A percentile compares a stretch with the other conserved stretches of the same genome.
These are phyloP conservation scores for Fraxinus excelsior DNA, from an alignment of 257 asterid genomes.

Conservation along the genomic window DNA sequence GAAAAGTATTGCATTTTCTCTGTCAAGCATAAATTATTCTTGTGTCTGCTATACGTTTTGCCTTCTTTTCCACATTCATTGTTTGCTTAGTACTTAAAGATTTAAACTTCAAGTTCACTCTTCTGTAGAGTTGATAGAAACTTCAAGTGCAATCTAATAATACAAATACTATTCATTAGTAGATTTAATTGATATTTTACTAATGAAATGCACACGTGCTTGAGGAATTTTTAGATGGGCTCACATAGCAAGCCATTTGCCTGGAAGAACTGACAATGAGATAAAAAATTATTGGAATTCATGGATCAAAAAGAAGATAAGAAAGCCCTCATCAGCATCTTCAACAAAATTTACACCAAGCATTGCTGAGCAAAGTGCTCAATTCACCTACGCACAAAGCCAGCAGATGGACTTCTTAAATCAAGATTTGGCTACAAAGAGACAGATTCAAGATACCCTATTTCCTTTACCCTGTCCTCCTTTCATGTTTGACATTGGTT, in stretches of 20 bases:
- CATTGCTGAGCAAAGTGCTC: constrained; percentile 30
- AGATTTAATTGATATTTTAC: constrained; percentile 6
- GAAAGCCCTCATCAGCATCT: constrained; percentile 44
- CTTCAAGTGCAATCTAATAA: background rate
- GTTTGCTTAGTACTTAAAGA: background rate
- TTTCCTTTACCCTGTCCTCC: constrained; percentile 50
- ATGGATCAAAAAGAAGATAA: constrained; percentile 83
- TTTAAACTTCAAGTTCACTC: constrained; percentile 7
- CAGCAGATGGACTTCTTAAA: constrained; percentile 40
- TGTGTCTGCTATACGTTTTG: constrained; percentile 20
- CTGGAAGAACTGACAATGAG: constrained; percentile 94
- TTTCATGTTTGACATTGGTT: constrained; percentile 58
- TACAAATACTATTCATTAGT: background rate
- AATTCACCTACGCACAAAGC: constrained; percentile 34
- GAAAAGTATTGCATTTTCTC: constrained; percentile 7
- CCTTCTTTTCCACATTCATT: constrained; percentile 23
- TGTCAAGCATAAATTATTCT: constrained; percentile 22
- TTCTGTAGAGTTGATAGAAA: background rate
- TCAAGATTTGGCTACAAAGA: constrained; percentile 44
- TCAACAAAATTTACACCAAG: constrained; percentile 25
- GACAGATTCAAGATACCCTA: constrained; percentile 39
- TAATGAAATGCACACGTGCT: background rate
- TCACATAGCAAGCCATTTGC: constrained; percentile 90
- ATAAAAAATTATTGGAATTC: constrained; percentile 95
- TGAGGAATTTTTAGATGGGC: constrained; percentile 67